These are phyloP conservation scores for Moelleriella libera DNA, from an alignment of 2,329 filamentous ascomycete species.

Conservation along the genomic window DNA sequence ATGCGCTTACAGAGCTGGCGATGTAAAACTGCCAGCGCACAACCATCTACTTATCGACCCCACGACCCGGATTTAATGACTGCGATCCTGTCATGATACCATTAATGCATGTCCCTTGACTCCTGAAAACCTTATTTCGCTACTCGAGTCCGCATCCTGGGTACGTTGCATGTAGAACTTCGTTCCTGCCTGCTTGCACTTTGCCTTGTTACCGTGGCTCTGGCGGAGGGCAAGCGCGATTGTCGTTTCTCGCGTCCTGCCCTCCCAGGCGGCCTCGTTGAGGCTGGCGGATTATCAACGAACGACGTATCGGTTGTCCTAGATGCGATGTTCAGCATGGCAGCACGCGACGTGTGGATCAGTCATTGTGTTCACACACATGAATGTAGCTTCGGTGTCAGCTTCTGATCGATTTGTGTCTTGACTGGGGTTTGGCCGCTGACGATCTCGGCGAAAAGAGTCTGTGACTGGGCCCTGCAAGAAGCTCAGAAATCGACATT, in stretches of 20 bases:
- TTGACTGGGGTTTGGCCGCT: conserved; percentile 34
- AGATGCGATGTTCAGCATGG: not conserved
- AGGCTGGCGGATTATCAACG: conserved; percentile 63
- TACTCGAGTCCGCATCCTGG: conserved; percentile 29
- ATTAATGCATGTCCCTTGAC: not conserved
- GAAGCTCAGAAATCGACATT: not conserved
- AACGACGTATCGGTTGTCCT: conserved; percentile 89
- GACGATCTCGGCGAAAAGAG: conserved; percentile 58
- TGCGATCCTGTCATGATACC: not conserved
- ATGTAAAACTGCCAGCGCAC: too few relatives aligned
- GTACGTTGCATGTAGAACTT: conserved; percentile 30
- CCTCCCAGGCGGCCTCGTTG: conserved; percentile 33
- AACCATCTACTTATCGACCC: too few relatives aligned
- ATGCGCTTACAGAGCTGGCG: too few relatives aligned
- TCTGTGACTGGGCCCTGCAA: conserved; percentile 64
- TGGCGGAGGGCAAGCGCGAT: conserved; percentile 32
- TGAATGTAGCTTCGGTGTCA: conserved; percentile 68
- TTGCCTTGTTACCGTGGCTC: conserved; percentile 21
- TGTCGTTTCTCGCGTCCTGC: conserved; percentile 26
- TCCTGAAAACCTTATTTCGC: conserved; percentile 20
- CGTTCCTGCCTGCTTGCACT: conserved; percentile 13
- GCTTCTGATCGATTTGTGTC: conserved; percentile 16
- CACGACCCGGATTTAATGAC: too few relatives aligned
- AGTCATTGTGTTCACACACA: conserved; percentile 35
- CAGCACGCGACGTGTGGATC: not conserved